Conservation (phyloP, 345 rosid genomes). For the Gynandropsis gynandra region DNA sequence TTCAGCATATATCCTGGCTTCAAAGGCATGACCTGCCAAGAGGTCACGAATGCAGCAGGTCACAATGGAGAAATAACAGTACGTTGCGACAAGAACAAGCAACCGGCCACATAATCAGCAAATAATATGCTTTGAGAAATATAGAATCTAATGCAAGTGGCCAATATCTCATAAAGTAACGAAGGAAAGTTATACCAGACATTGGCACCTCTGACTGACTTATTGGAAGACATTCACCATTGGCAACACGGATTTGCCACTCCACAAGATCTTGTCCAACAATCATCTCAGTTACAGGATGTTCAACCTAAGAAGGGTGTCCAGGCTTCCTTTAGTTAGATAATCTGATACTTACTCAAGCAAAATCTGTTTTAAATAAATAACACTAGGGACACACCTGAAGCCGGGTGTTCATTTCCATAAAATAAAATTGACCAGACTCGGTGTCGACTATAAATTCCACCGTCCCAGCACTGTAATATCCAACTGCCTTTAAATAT, state of each 20-base stretch:
- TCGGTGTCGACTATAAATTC: conserved; percentile 85
- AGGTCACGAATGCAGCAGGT: not conserved
- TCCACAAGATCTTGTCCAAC: conserved; percentile 95
- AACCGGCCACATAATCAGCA: not conserved
- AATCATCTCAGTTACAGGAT: conserved; percentile 98
- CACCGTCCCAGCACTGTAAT: conserved; percentile 92
- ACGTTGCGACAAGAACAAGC: not conserved
- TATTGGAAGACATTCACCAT: conserved; percentile 78
- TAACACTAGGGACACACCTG: conserved; percentile 46
- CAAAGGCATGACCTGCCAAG: conserved; percentile 88
- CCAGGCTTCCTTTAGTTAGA: conserved; percentile 7
- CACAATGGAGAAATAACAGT: conserved; percentile 7
- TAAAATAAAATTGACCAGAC: conserved; percentile 74
- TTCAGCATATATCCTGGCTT: conserved; percentile 92
- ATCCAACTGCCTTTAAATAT: conserved; percentile 80
- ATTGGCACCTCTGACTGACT: conserved; percentile 69
- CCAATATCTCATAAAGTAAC: not conserved
- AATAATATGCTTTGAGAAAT: not conserved
- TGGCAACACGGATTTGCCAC: conserved; percentile 92
- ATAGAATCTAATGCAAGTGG: not conserved
- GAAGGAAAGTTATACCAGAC: conserved; percentile 42
- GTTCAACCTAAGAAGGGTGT: conserved; percentile 65
- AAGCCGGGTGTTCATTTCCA: conserved; percentile 98
- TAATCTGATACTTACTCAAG: conserved; percentile 1
- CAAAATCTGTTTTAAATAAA: not conserved